These are phyloP conservation scores for Trichosporon inkin DNA, from an alignment of 1,284 basidiomycete genomes.

Conservation along the genomic window DNA sequence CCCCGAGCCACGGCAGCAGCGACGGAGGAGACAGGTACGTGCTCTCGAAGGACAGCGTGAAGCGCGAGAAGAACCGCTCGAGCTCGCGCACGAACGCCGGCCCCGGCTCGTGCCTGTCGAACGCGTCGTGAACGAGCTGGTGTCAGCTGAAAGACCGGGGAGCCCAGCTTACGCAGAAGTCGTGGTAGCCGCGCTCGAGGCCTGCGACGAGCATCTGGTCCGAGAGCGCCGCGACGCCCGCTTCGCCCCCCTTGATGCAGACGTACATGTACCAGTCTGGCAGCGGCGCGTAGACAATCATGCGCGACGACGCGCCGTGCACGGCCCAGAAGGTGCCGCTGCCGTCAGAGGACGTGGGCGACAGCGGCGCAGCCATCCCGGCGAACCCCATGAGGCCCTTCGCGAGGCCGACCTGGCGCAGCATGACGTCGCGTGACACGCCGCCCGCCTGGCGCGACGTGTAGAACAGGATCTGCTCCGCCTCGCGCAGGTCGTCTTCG, in stretches of 20 bases:
- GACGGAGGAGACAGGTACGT: conserved; percentile 23
- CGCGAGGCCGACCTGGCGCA: conserved; percentile 43
- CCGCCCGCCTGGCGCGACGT: conserved; percentile 34
- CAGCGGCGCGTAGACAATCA: conserved; percentile 40
- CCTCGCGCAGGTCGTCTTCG: conserved; percentile 43
- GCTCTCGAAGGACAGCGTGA: conserved; percentile 37
- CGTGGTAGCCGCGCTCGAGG: conserved; percentile 39
- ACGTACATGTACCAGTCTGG: conserved; percentile 41
- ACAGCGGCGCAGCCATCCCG: conserved; percentile 27
- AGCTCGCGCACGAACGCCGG: conserved; percentile 23
- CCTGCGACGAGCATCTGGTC: conserved; percentile 36
- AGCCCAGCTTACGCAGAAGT: conserved; percentile 34
- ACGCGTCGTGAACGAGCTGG: conserved; percentile 35
- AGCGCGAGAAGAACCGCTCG: conserved; percentile 43
- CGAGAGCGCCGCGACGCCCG: conserved; percentile 22
- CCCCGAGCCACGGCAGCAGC: conserved; percentile 28
- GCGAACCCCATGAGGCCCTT: conserved; percentile 46
- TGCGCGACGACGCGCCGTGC: conserved; percentile 30
- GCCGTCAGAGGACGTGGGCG: no score
- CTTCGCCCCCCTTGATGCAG: conserved; percentile 19
- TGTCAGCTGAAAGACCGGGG: conserved; percentile 21
- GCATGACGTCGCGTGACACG: conserved; percentile 43
- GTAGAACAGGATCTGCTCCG: conserved; percentile 46
- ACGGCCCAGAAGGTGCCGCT: conserved; percentile 31
- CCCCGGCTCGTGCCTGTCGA: conserved; percentile 23